phyloP scores from a whole-genome alignment of 306 rosid species.

The Hippophae rhamnoides region DNA sequence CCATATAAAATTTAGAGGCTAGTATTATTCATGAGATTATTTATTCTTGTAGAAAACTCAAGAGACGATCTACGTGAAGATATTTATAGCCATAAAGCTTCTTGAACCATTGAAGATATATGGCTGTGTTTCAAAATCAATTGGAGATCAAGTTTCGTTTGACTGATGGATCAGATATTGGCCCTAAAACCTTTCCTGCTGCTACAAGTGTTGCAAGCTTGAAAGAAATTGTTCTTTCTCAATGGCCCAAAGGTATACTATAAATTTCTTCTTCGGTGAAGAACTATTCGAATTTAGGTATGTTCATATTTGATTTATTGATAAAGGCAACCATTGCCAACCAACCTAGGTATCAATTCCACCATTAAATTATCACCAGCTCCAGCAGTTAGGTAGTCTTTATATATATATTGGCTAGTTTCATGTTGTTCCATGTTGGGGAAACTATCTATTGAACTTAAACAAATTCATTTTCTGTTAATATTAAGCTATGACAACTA shows the following conservation, averaged over 20 bases:
- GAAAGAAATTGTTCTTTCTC: conserved; percentile 74
- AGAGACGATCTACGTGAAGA: conserved; percentile 18
- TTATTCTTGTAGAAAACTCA: too few relatives aligned
- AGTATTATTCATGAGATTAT: neutral
- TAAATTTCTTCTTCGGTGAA: conserved; percentile 5
- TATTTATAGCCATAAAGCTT: neutral
- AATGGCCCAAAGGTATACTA: conserved; percentile 80
- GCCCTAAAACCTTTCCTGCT: conserved; percentile 66
- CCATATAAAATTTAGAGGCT: conserved; percentile 8
- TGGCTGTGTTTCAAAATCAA: conserved; percentile 65
- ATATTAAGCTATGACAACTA: too few relatives aligned
- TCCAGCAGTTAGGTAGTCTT: neutral
- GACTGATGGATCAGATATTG: conserved; percentile 83
- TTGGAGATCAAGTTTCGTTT: conserved; percentile 75
- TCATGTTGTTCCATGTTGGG: neutral
- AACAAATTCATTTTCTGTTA: neutral
- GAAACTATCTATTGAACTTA: neutral
- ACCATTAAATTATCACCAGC: too few relatives aligned
- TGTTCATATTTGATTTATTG: too few relatives aligned
- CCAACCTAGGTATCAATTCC: too few relatives aligned
- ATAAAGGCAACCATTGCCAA: too few relatives aligned
- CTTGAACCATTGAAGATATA: conserved; percentile 30
- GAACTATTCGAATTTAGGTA: neutral
- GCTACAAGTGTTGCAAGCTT: conserved; percentile 64
- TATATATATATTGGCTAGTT: neutral